Percentiles rank a stretch among this genome's conserved stretches.
Conservation (phyloP, 345 rosid genomes). For the Laguncularia racemosa region DNA sequence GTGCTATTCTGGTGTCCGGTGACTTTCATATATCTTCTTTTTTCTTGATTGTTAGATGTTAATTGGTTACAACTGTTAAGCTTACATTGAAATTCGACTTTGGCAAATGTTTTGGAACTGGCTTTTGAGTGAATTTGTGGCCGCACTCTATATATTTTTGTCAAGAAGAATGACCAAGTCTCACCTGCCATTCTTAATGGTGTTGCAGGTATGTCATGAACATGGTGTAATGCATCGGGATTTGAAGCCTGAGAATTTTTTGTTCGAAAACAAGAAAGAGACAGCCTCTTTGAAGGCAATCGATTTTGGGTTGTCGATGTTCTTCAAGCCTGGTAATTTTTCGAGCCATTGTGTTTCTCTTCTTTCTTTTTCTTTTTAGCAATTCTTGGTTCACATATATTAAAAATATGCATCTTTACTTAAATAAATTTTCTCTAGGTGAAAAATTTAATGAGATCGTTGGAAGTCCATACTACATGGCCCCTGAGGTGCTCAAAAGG, state of each 20-base stretch:
- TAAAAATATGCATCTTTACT: constrained; percentile 4
- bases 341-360: background rate
- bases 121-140: too few relatives aligned
- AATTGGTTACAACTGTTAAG: too few relatives aligned
- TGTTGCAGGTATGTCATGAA: constrained; percentile 71
- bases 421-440: constrained; percentile 32
- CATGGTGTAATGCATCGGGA: constrained; percentile 95
- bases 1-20: too few relatives aligned
- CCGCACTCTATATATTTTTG: too few relatives aligned
- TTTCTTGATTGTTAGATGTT: too few relatives aligned
- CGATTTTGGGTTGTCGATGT: constrained; percentile 93
- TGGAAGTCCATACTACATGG: constrained; percentile 99
- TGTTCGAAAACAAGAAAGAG: constrained; percentile 88
- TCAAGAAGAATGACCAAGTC: background rate
- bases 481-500: constrained; percentile 88
- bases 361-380: background rate
- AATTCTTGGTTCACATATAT: background rate
- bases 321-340: constrained; percentile 83
- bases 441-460: constrained; percentile 86
- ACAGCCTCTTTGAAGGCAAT: constrained; percentile 73
- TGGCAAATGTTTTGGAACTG: too few relatives aligned
- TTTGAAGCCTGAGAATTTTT: constrained; percentile 90
- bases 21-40: too few relatives aligned
- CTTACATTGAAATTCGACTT: too few relatives aligned
- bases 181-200: constrained; percentile 1